Base-by-base conservation (phyloP, 2,329 filamentous ascomycete species). In the Sclerotiophoma versabilis region DNA sequence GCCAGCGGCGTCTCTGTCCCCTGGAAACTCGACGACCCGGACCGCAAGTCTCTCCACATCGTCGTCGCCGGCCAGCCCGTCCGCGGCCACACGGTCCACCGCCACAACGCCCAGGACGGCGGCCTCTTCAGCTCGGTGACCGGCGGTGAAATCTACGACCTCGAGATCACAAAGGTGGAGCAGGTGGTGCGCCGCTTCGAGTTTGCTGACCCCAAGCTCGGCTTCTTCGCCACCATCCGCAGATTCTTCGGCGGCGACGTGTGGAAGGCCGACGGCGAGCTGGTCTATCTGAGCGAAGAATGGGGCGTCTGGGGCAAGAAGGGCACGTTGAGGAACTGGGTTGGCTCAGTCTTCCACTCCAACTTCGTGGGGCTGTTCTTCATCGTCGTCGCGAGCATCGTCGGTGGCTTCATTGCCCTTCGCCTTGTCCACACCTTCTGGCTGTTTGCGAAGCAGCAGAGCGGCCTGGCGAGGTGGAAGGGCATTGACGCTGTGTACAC, bases 401-500 rank as follows among this genome's bases (percentile, higher is more conserved):
- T 66, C 15, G 64, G 54, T 3, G 63, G 63, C 3, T 22, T 65
- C 14, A 27, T 72, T 15, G 56, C 42, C 0, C 34, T 71, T 3
- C 63, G 62, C 12, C 42, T 59, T 4, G 7, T 66, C 2, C 69
- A 63, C 47, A 64, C 59, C 29, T 41, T 70, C 0, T 61, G 55
- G 38, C 49, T 60, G 15, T 59, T 69, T 19, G 46, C 62, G 8
- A 55, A 63, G 46, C 52, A 62, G 29, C 69, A 73, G 45, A 54
- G 63, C 23, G 63, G 68, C 33, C 62, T 74, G 4, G 68, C 68
- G 41, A 58, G 62, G 19, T 73, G 70, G 70, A 62, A 70, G 20
- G 70, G 70, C 22, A 74, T 73, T 54, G 71, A 73, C 11, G 60
- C 62, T 32, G 70, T 73, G 0, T 73, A 71, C 64, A 65, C 62